Percentiles rank a stretch among this genome's conserved stretches.
Conservation (phyloP, 306 rosid species). For the Alnus rubra region DNA sequence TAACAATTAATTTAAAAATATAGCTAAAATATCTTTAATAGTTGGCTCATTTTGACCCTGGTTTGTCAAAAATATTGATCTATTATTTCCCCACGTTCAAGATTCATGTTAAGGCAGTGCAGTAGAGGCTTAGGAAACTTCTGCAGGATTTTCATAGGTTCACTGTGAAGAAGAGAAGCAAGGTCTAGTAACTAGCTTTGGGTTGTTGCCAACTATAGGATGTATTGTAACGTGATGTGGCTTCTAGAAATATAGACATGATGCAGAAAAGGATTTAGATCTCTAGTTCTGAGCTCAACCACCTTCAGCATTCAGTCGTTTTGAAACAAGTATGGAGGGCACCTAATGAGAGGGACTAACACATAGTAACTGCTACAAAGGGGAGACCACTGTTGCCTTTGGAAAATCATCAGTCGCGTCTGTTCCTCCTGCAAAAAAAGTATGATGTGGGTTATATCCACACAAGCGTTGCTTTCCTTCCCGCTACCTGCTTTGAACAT, state of each 20-base stretch:
- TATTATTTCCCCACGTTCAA: background rate
- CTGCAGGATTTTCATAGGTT: background rate
- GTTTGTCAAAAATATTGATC: background rate
- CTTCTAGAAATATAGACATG: background rate
- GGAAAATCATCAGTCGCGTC: background rate
- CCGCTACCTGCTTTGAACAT: background rate
- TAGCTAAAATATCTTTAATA: background rate
- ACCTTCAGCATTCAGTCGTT: background rate
- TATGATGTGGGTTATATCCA: conserved; percentile 7
- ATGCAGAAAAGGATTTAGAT: background rate
- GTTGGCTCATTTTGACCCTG: background rate
- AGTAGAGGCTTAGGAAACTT: background rate
- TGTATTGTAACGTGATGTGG: background rate
- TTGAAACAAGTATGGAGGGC: background rate
- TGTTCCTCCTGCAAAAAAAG: background rate
- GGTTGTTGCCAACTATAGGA: background rate
- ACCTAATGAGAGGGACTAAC: background rate
- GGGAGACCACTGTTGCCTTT: background rate
- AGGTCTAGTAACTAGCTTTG: background rate
- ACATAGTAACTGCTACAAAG: background rate
- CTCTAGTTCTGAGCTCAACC: background rate
- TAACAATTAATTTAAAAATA: background rate
- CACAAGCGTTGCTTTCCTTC: background rate
- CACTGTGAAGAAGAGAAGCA: background rate
- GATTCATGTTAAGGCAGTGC: background rate